Percentiles rank a stretch among this genome's conserved stretches.
Conservation (phyloP, 768 basidiomycete species). For the Naganishia vaughanmartiniae region DNA sequence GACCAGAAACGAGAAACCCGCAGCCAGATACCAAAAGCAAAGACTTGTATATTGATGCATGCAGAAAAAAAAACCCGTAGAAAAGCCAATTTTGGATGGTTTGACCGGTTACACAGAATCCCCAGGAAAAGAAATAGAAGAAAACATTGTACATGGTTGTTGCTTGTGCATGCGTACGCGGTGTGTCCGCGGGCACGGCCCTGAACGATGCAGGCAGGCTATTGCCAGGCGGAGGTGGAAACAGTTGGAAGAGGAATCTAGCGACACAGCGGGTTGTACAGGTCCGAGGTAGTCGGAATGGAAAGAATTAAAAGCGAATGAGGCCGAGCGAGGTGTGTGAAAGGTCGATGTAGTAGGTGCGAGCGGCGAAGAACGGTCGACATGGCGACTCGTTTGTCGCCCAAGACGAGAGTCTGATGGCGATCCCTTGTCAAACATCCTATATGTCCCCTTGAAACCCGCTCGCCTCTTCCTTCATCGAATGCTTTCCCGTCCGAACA, state of each 20-base stretch:
- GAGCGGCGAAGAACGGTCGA: neutral
- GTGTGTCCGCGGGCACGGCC: neutral
- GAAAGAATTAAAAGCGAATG: neutral
- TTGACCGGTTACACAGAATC: neutral
- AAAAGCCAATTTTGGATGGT: neutral
- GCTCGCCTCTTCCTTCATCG: neutral
- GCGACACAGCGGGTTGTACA: neutral
- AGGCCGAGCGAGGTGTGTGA: neutral
- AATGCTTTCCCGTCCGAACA: neutral
- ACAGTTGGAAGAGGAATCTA: neutral
- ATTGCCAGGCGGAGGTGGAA: neutral
- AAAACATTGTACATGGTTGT: neutral
- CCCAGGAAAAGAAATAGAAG: neutral
- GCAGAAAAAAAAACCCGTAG: neutral
- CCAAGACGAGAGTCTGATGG: neutral
- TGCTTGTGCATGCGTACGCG: neutral
- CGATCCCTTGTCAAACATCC: neutral
- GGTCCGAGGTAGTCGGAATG: neutral
- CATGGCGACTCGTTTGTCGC: neutral
- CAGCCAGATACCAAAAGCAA: neutral
- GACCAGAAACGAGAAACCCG: no score
- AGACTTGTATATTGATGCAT: constrained; percentile 10
- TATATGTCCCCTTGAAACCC: neutral
- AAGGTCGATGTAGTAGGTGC: neutral
- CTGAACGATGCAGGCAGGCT: neutral